Evolutionary conservation across 2,329 filamentous ascomycete genomes (phyloP).

Genomic region (Endoconidiophora polonica): DNA sequence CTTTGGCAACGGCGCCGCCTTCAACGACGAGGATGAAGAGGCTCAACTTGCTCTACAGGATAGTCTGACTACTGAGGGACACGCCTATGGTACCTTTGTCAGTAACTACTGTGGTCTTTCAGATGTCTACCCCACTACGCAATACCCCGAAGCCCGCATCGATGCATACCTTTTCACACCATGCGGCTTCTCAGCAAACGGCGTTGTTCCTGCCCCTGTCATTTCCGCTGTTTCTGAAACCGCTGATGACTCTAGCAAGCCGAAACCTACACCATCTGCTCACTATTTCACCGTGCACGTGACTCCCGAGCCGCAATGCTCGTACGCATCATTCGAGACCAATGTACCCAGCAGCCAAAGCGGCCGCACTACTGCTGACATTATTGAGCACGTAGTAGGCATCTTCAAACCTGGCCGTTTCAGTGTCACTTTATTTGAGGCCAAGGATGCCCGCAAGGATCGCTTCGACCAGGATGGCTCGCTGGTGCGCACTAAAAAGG

Average conservation of each 20-base stretch:
- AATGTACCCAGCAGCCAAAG: constrained; percentile 84
- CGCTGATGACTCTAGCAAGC: neutral
- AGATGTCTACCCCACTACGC: constrained; percentile 69
- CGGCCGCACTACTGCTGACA: constrained; percentile 73
- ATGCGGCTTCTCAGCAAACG: constrained; percentile 94
- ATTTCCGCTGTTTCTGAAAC: constrained; percentile 27
- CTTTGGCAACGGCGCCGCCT: constrained; percentile 50
- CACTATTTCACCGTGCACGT: constrained; percentile 99
- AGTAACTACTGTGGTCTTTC: constrained; percentile 80
- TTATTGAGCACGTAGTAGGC: constrained; percentile 81
- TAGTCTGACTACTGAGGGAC: constrained; percentile 69
- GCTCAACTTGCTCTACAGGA: constrained; percentile 48
- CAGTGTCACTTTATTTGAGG: constrained; percentile 90
- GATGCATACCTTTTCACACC: constrained; percentile 94
- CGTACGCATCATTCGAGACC: constrained; percentile 95
- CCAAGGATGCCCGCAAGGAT: constrained; percentile 36
- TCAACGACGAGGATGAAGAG: constrained; percentile 32
- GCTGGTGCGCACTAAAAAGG: constrained; percentile 25
- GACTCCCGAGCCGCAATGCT: constrained; percentile 91
- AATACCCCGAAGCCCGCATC: constrained; percentile 83
- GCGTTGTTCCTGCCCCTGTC: constrained; percentile 67
- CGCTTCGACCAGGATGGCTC: constrained; percentile 8
- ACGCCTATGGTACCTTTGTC: constrained; percentile 81
- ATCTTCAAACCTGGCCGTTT: constrained; percentile 98
- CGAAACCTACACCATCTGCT: constrained; percentile 28